Conservation (phyloP, 1,284 basidiomycete genomes). For the Cystobasidium slooffiae region DNA sequence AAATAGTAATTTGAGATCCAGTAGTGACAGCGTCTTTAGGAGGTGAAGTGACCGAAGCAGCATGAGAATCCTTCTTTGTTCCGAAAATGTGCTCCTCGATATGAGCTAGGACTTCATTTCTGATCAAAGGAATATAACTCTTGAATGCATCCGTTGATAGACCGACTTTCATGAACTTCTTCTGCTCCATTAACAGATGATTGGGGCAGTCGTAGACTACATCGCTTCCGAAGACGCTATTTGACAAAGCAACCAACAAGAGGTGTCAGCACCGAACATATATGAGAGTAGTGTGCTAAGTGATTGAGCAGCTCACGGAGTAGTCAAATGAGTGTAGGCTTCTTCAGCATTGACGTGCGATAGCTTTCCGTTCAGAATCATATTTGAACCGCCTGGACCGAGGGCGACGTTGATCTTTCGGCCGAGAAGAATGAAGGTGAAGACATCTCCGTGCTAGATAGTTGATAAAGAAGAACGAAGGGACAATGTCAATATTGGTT, state of each 20-base stretch:
- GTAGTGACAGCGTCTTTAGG: conserved; percentile 74
- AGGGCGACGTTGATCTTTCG: conserved; percentile 89
- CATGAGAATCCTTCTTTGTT: conserved; percentile 21
- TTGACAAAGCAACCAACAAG: neutral
- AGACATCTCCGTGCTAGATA: conserved; percentile 70
- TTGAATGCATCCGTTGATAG: conserved; percentile 90
- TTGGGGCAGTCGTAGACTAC: conserved; percentile 99
- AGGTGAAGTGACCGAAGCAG: conserved; percentile 49
- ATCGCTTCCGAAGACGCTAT: conserved; percentile 79
- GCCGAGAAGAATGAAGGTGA: conserved; percentile 90
- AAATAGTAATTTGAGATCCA: conserved; percentile 90
- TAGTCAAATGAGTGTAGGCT: conserved; percentile 71
- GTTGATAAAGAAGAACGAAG: neutral
- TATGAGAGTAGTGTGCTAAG: neutral
- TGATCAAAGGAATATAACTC: conserved; percentile 88
- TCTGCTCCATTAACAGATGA: conserved; percentile 97
- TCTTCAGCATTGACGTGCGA: conserved; percentile 93
- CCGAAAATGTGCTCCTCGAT: conserved; percentile 47
- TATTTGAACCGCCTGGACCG: conserved; percentile 90
- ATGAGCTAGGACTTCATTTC: conserved; percentile 66
- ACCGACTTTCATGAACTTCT: conserved; percentile 78
- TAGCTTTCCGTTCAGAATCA: conserved; percentile 91
- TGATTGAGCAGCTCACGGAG: conserved; percentile 46
- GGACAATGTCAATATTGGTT: neutral
- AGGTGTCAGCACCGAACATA: neutral